Evolutionary conservation across 2,329 filamentous ascomycete species (phyloP).

Genomic region (Xylariaceae sp.): DNA sequence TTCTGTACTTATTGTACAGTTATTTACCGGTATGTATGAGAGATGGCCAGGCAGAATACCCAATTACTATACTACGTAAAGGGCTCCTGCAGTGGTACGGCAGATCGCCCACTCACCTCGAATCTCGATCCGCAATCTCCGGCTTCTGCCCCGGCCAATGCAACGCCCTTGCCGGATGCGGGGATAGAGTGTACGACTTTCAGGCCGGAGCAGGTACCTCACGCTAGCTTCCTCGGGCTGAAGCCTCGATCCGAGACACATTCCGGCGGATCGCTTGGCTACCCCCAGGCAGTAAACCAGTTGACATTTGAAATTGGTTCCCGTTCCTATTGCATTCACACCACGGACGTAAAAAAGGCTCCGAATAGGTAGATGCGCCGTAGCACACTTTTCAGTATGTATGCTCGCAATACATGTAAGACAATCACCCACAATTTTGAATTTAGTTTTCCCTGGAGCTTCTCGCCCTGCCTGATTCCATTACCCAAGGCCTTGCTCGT

Average conservation of each 20-base stretch:
- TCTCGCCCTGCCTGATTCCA: too few species aligned
- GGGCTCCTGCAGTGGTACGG: conserved; percentile 14
- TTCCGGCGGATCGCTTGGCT: neutral
- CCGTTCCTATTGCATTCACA: too few species aligned
- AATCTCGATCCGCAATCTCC: conserved; percentile 17
- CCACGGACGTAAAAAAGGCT: too few species aligned
- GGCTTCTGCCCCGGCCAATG: conserved; percentile 8
- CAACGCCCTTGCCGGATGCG: conserved; percentile 17
- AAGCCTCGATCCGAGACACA: neutral
- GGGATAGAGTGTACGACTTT: conserved; percentile 12
- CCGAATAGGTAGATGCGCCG: too few species aligned
- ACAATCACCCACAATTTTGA: too few species aligned
- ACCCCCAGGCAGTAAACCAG: neutral
- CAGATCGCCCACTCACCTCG: conserved; percentile 18
- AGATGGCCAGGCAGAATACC: neutral
- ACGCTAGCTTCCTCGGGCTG: conserved; percentile 6
- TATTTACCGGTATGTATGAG: too few species aligned
- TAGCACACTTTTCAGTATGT: too few species aligned
- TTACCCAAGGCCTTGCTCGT: too few species aligned
- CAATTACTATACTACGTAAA: neutral
- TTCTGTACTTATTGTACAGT: too few species aligned
- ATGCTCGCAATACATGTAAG: too few species aligned
- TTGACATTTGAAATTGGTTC: too few species aligned
- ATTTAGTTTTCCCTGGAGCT: too few species aligned
- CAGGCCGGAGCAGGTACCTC: neutral